Base-by-base conservation (phyloP, 2,329 filamentous ascomycete genomes). In the Ascochyta pisi region DNA sequence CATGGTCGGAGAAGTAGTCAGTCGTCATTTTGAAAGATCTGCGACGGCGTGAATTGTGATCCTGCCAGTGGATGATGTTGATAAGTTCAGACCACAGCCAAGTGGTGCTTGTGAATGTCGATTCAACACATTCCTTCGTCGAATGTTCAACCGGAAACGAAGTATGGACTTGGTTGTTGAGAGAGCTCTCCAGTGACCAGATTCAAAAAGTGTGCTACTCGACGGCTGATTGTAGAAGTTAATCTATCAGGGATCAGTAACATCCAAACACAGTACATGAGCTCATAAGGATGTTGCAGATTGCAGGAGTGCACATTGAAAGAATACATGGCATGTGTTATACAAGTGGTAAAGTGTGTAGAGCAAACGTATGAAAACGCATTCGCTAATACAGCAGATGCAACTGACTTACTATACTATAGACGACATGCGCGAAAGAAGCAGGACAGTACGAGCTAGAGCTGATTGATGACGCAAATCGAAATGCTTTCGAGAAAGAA, bases 1-100 rank as follows among this genome's bases (percentile, higher is more conserved):
- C 74, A 50, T 78, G 76, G 43, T 81, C 78, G 49, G 74, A 78
- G 61, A 81, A 82, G 66, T 81, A 81, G 53, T 81, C 79, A 62
- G 66, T 74, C 46, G 71, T 61, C 73, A 75, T 76, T 9, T 38
- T 73, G 47, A 22, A 24, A 31, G 4, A 3, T 38, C n/a, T 19
- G 27, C 13, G 31, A n/a, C n/a, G 16, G 33, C 13, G 23, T 33
- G 9, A 29, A 31, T 3, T 9, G n/a, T 26, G 26, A 26, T 34
- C n/a, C 29, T 23, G 27, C 13, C 24, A 27, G 27, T 29, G 19
- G 34, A 6, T 13, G 16, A 9, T 24, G 3, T 2, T 7, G 43
- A 33, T 35, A 16, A 13, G 54, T 37, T 57, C 54, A 65, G 60
- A 70, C 69, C 70, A 73, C 69, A 65, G 43, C 51, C 19, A 67